Evolutionary conservation across 352 stramenopile species (phyloP), one percentile per base, ranked within the genome.

Genomic region (Phytopythium montanum): DNA sequence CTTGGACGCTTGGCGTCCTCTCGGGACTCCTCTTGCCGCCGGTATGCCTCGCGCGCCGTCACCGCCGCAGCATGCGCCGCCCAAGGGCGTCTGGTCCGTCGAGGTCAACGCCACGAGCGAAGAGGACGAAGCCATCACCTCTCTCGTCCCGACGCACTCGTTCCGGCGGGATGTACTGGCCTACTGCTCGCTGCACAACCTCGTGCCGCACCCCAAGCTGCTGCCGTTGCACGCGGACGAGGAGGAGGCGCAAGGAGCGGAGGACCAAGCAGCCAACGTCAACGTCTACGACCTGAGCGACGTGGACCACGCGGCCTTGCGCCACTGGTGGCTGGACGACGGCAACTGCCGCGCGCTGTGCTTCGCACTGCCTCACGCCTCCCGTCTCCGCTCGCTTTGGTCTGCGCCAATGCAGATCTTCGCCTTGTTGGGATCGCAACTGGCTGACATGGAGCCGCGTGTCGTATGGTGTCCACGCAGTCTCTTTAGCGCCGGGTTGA

Each of bases 261-360:
- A 84, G 18, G 68, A 67, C 3, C 5, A 16, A 8, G 59, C 65
- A 6, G 41, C 46, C 41, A 61, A 65, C 34, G 64, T 19, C 46
- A 62, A 67, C 36, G 64, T 79, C 14, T 90, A 87, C 48, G 79
- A 93, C 33, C 56, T 90, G 39, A 76, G 68, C 33, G 83, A 93
- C 34, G 65, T 84, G 13, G 81, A 90, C 46, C 65, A 69, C 5
- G 54, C 91, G 10, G 65, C 36, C 2, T 50, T 93, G 34, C 82
- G 81, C 52, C 77, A 91, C 61, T 90, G 84, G 84, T 69, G 75
- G 49, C 60, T 93, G 1, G 84, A 93, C 58, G 66, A 72, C n/a
- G 75, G 68, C 7, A 88, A 79, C 44, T 79, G 75, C 50, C 59
- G 56, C 0, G 75, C 66, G 12, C 60, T 93, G 54, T 85, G 76